Conservation (phyloP, 208 protist genomes). For the Leishmania gerbilli region DNA sequence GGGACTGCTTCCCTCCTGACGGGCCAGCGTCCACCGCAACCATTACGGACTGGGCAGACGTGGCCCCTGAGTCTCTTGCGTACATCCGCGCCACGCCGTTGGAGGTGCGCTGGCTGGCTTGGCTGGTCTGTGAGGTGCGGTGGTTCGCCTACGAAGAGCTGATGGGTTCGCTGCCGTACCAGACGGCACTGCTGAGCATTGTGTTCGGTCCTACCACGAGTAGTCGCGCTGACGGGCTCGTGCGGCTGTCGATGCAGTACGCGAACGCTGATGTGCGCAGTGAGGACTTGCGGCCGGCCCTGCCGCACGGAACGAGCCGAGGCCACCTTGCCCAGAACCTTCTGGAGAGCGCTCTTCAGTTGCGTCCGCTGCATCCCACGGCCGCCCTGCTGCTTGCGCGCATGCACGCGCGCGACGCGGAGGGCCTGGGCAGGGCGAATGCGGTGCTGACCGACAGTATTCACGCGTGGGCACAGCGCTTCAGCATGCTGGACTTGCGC, state of each 20-base stretch:
- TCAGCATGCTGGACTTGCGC: conserved; percentile 12
- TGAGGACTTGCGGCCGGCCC: conserved; percentile 20
- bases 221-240: conserved; percentile 19
- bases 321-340: conserved; percentile 28
- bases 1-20: conserved; percentile 21
- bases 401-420: conserved; percentile 20
- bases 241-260: conserved; percentile 29
- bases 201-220: conserved; percentile 12
- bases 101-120: conserved; percentile 29
- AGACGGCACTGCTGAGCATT: conserved; percentile 8
- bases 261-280: conserved; percentile 20
- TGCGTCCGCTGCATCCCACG: conserved; percentile 20
- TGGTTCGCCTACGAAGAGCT: conserved; percentile 29
- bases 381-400: conserved; percentile 35
- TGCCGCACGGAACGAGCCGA: conserved; percentile 14
- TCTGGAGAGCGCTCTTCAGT: conserved; percentile 27
- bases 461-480: conserved; percentile 28
- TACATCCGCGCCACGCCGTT: conserved; percentile 17
- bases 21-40: background rate
- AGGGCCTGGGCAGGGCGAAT: conserved; percentile 6
- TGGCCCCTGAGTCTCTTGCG: conserved; percentile 4
- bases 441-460: conserved; percentile 29
- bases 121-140: conserved; percentile 27
- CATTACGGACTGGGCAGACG: conserved; percentile 12
- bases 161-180: conserved; percentile 9